Base-by-base conservation (phyloP, 1,139 yeast genomes). In the Lodderomyces beijingensis region DNA sequence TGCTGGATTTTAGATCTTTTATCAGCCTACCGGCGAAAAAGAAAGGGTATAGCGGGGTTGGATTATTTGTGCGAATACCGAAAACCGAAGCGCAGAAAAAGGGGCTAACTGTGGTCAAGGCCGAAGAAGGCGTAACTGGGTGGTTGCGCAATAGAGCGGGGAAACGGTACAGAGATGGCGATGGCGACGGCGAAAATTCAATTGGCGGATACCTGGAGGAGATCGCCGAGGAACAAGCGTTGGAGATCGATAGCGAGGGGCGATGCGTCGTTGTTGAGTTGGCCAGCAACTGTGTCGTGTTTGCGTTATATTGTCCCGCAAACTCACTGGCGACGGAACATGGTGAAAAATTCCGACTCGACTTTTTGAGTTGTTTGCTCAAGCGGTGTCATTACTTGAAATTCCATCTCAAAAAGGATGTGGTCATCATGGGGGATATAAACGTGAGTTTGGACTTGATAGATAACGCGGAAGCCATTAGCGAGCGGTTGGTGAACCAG, bases 111-210 rank as follows among this genome's bases (percentile, higher is more conserved):
- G 85, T 87, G 1, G 38, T 71, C 2, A 76, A 72, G 42, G 96
- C 93, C 0, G 98, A 91, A 55, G 95, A 89, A 52, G 98, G 98
- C 0, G 60, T 91, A 9, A 83, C 96, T 0, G 98, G 97, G 0
- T 61, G 65, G 41, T 55, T 87, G 17, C 24, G 48, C 1, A 45
- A 51, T 5, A 45, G 42, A 16, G 35, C 37, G 14, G 40, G 39
- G 1, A 28, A 20, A 16, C 35, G 37, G 3, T 55, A 58, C 45
- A 39, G 58, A 40, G 55, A 60, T 33, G 39, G 36, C 39, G 47
- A 40, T 33, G 45, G 54, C 11, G 14, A 23, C n/a, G 14, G 14
- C 6, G 25, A 23, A 7, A 10, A 8, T 3, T 47, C 63, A 2
- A 84, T 87, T 24, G 96, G 96, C 11, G 95, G 94, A 0, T 89